A percentile compares a stretch with the other conserved stretches of the same genome.
phyloP scores from a whole-genome alignment of 2,329 filamentous ascomycete genomes.

The Xylariaceae sp. region DNA sequence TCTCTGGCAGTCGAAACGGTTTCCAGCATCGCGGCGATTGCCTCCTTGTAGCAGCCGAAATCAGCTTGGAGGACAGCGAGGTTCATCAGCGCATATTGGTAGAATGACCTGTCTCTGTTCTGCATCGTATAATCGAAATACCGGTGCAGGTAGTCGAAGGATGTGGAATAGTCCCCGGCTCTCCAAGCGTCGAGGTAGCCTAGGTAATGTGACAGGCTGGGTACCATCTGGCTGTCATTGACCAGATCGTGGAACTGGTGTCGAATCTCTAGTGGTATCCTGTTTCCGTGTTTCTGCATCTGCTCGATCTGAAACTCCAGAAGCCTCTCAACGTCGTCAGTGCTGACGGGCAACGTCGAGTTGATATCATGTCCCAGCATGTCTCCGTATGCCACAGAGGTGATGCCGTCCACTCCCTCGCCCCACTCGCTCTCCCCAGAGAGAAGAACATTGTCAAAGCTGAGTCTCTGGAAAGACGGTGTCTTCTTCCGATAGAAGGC shows the following conservation, averaged over 20 bases:
- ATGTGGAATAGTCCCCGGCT: conserved; percentile 79
- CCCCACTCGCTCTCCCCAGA: conserved; percentile 45
- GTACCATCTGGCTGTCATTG: conserved; percentile 57
- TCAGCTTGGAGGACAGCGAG: conserved; percentile 89
- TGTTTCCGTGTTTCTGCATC: conserved; percentile 73
- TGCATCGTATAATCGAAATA: conserved; percentile 98
- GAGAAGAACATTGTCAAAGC: conserved; percentile 51
- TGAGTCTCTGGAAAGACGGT: conserved; percentile 46
- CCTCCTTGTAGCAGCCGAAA: conserved; percentile 85
- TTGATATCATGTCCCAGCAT: conserved; percentile 38
- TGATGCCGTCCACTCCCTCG: conserved; percentile 36
- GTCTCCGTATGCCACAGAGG: conserved; percentile 43
- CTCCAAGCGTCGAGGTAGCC: conserved; percentile 89
- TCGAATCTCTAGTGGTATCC: conserved; percentile 68
- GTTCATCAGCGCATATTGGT: conserved; percentile 92
- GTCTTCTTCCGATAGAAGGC: conserved; percentile 57
- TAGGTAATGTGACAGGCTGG: conserved; percentile 70
- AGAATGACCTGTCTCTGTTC: conserved; percentile 72
- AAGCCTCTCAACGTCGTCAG: conserved; percentile 71
- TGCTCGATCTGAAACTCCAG: conserved; percentile 84
- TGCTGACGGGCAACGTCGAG: conserved; percentile 50
- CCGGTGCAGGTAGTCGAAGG: conserved; percentile 84
- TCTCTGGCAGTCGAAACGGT: conserved; percentile 91
- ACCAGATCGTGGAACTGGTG: conserved; percentile 63
- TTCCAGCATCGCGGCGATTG: conserved; percentile 89